A percentile compares a stretch with the other conserved stretches of the same genome.
phyloP scores from a whole-genome alignment of 2,329 filamentous ascomycete genomes.

The Ophiostoma ips region DNA sequence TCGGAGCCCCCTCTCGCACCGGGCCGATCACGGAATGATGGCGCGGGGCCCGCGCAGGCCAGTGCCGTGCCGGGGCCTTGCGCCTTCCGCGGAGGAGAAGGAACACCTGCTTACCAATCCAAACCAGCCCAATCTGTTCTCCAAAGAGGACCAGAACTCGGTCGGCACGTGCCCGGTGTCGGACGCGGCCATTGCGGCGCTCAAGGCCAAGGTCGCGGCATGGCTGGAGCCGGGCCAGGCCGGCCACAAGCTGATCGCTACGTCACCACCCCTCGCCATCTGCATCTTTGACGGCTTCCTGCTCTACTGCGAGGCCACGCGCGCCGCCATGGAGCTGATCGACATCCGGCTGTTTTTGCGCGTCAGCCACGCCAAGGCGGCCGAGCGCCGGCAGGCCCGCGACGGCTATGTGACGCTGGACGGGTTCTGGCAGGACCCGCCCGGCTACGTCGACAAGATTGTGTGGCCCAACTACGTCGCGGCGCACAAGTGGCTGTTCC shows the following conservation, averaged over 20 bases:
- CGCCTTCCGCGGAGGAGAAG: too few species aligned
- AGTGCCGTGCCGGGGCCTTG: too few species aligned
- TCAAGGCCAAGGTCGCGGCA: slow-evolving; percentile 32
- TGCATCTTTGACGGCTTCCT: slow-evolving; percentile 84
- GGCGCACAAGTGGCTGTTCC: slow-evolving; percentile 70
- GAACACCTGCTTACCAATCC: slow-evolving; percentile 7
- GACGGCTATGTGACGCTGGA: slow-evolving; percentile 69
- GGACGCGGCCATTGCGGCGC: slow-evolving; percentile 29
- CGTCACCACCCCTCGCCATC: slow-evolving; percentile 27
- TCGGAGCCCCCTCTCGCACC: slow-evolving; percentile 10
- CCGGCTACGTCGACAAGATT: slow-evolving; percentile 82
- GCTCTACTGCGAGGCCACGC: slow-evolving; percentile 48
- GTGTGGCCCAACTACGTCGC: slow-evolving; percentile 92
- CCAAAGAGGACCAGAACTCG: slow-evolving; percentile 50
- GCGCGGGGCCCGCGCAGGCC: slow-evolving; percentile 1
- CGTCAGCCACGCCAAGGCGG: slow-evolving; percentile 50
- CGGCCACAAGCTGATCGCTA: slow-evolving; percentile 20
- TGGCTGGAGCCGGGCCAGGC: slow-evolving; percentile 32
- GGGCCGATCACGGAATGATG: slow-evolving; percentile 17
- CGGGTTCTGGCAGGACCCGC: slow-evolving; percentile 91
- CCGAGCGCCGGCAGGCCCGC: slow-evolving; percentile 50
- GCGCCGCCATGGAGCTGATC: slow-evolving; percentile 44
- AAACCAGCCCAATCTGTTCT: slow-evolving; percentile 35
- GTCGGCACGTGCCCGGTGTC: slow-evolving; percentile 41
- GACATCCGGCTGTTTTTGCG: slow-evolving; percentile 69